Percentiles rank a stretch among this genome's conserved stretches.
Conservation (phyloP, 306 rosid genomes). For the Prunus fruticosa region DNA sequence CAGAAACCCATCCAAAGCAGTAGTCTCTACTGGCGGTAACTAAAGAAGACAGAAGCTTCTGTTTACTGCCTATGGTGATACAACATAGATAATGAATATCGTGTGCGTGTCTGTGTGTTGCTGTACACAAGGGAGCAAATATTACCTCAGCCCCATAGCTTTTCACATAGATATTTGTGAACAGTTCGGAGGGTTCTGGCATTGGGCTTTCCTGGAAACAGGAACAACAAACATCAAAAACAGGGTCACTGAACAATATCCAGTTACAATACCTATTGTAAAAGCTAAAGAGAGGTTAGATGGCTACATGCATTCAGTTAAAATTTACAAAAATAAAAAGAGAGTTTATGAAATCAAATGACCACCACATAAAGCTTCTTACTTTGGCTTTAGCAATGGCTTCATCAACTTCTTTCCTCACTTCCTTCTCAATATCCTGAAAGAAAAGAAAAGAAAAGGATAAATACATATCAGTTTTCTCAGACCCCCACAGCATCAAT, state of each 20-base stretch:
- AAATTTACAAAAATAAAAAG: neutral
- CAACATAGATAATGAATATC: neutral
- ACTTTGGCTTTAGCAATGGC: conserved; percentile 97
- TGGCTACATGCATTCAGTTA: neutral
- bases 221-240: conserved; percentile 12
- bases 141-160: conserved; percentile 75
- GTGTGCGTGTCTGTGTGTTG: neutral
- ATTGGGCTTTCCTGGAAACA: conserved; percentile 71
- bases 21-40: neutral
- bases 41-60: neutral
- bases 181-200: conserved; percentile 78
- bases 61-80: neutral
- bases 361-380: conserved; percentile 14
- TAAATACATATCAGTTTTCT: conserved; percentile 10
- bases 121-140: neutral
- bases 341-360: neutral
- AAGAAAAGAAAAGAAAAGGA: neutral
- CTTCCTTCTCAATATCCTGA: conserved; percentile 84
- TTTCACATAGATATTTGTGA: conserved; percentile 58
- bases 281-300: neutral
- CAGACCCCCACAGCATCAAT: neutral
- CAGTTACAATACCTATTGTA: neutral
- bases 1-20: neutral
- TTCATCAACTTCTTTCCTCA: conserved; percentile 79
- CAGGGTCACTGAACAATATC: conserved; percentile 4